phyloP scores from a whole-genome alignment of 768 basidiomycete species.

The Neoboletus magnificus region DNA sequence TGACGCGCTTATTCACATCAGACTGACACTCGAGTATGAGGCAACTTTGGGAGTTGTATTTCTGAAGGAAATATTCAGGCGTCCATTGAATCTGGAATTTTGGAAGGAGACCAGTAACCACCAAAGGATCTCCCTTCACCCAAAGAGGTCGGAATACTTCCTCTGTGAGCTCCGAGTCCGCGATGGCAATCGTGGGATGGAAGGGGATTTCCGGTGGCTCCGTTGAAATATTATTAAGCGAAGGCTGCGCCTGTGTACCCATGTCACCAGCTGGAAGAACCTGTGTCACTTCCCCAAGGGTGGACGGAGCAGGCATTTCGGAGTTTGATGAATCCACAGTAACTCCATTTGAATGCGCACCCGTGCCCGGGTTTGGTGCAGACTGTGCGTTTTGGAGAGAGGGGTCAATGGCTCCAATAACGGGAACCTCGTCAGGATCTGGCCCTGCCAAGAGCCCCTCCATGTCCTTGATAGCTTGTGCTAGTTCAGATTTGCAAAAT shows the following conservation, averaged over 20 bases:
- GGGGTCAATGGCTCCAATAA: slow-evolving; percentile 29
- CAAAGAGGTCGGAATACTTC: slow-evolving; percentile 67
- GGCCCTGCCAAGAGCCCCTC: slow-evolving; percentile 43
- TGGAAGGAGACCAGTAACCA: slow-evolving; percentile 63
- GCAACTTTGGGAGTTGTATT: slow-evolving; percentile 61
- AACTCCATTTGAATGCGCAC: slow-evolving; percentile 9
- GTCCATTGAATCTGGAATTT: slow-evolving; percentile 74
- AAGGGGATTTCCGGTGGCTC: slow-evolving; percentile 40
- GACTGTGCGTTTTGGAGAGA: slow-evolving; percentile 20
- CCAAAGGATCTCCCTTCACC: slow-evolving; percentile 69
- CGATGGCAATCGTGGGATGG: slow-evolving; percentile 45
- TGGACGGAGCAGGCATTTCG: not conserved
- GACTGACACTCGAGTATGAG: slow-evolving; percentile 82
- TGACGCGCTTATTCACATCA: slow-evolving; percentile 57
- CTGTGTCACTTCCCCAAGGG: slow-evolving; percentile 8
- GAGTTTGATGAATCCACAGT: slow-evolving; percentile 7
- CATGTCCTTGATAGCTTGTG: slow-evolving; percentile 67
- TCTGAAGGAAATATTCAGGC: slow-evolving; percentile 73
- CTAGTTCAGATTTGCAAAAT: slow-evolving; percentile 63
- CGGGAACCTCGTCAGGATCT: slow-evolving; percentile 26
- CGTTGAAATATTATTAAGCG: not conserved
- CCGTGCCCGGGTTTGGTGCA: not conserved
- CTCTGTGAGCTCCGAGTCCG: slow-evolving; percentile 50
- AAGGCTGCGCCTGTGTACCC: slow-evolving; percentile 5
- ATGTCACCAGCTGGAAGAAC: not conserved